Evolutionary conservation across 2,329 filamentous ascomycete species (phyloP).

Genomic region (Sclerotinia sclerotiorum): DNA sequence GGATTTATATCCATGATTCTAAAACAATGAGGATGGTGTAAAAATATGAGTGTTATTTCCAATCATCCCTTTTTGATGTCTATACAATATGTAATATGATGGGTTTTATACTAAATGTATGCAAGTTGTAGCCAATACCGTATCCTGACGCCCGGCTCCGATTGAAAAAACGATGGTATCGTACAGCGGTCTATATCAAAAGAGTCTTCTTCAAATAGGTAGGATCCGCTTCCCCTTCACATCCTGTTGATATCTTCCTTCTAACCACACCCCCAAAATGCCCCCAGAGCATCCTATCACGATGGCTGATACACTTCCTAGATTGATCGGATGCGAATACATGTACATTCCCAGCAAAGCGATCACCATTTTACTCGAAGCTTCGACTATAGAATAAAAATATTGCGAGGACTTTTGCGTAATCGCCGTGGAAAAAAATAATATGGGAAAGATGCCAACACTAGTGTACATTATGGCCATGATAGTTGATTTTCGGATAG

Average conservation of each 20-base stretch:
- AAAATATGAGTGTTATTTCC: neutral
- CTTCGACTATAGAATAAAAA: constrained; percentile 8
- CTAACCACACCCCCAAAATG: constrained; percentile 8
- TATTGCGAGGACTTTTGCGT: constrained; percentile 2
- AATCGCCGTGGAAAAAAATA: constrained; percentile 10
- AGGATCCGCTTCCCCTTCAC: neutral
- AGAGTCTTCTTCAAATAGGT: neutral
- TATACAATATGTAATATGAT: constrained; percentile 5
- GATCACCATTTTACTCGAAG: constrained; percentile 12
- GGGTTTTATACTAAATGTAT: neutral
- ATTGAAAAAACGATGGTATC: neutral
- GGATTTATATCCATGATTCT: neutral
- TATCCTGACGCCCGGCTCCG: constrained; percentile 7
- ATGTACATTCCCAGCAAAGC: constrained; percentile 16
- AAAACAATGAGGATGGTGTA: no score
- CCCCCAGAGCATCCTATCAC: constrained; percentile 15
- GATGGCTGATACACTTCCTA: constrained; percentile 5
- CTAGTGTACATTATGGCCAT: constrained; percentile 17
- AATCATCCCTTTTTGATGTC: neutral
- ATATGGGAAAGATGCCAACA: constrained; percentile 8
- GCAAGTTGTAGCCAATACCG: neutral
- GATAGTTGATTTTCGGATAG: constrained; percentile 3
- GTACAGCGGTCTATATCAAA: neutral
- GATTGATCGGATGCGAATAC: constrained; percentile 1
- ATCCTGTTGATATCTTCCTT: constrained; percentile 15